These are phyloP conservation scores for Cardamine occulta DNA, from an alignment of 345 rosid species.

Conservation along the genomic window DNA sequence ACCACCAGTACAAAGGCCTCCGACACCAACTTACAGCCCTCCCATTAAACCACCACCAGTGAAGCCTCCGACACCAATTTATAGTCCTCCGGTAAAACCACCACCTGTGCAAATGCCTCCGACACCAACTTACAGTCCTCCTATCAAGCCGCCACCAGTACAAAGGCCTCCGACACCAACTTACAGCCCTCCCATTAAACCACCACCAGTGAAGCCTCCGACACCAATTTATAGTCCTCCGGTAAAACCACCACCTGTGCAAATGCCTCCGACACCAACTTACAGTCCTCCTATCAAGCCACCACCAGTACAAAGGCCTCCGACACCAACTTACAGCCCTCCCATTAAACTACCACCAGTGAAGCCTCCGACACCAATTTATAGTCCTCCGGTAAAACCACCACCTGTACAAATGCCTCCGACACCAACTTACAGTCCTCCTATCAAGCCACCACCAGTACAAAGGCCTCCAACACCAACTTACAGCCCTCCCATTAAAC, in stretches of 20 bases:
- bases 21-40: background rate
- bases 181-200: background rate
- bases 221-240: conserved; percentile 11
- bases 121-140: background rate
- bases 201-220: background rate
- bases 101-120: background rate
- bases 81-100: background rate
- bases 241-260: background rate
- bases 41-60: background rate
- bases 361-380: conserved; percentile 11
- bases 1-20: background rate
- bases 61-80: conserved; percentile 1
- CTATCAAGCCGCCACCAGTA: background rate
- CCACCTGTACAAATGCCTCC: background rate
- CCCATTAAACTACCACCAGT: background rate
- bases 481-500: background rate
- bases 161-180: conserved; percentile 6
- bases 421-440: background rate
- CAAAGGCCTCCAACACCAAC: background rate
- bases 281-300: background rate
- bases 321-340: background rate
- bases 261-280: background rate
- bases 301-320: background rate
- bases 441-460: accelerated
- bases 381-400: background rate